Conservation (phyloP, 2,329 filamentous ascomycete genomes). For the Phyllosticta ampelicida region DNA sequence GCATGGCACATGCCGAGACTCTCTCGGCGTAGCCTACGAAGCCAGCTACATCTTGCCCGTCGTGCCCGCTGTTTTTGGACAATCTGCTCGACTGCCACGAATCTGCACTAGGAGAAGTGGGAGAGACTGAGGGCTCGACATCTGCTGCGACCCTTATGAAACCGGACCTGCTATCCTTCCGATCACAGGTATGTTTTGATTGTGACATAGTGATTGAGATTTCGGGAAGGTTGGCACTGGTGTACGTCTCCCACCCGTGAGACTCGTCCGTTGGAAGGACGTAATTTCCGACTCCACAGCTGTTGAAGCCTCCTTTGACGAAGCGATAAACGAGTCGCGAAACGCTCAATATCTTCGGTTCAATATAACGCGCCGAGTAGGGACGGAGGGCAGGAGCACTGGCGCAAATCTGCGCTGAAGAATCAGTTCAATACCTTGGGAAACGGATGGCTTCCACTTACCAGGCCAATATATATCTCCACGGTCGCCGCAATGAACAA, state of each 20-base stretch:
- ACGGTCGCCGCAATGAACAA: conserved; percentile 38
- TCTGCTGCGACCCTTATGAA: background rate
- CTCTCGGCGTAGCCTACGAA: background rate
- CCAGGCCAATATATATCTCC: conserved; percentile 37
- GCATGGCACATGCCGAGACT: background rate
- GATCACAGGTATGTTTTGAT: background rate
- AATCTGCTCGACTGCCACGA: background rate
- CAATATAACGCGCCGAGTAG: conserved; percentile 11
- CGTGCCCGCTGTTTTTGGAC: background rate
- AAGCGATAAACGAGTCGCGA: background rate
- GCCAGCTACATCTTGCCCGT: background rate
- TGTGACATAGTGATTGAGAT: background rate
- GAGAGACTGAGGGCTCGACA: background rate
- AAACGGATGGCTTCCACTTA: conserved; percentile 17
- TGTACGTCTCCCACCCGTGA: background rate
- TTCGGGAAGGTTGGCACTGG: background rate
- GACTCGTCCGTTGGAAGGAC: background rate
- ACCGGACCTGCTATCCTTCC: background rate
- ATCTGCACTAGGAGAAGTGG: background rate
- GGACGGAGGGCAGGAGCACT: conserved; percentile 28
- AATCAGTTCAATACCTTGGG: background rate
- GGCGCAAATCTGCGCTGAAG: conserved; percentile 22
- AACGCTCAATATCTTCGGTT: background rate
- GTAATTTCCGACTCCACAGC: background rate
- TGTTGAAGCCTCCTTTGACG: background rate